phyloP scores from a whole-genome alignment of 495 filamentous ascomycete genomes.

The Hyphodiscus hymeniophilus region DNA sequence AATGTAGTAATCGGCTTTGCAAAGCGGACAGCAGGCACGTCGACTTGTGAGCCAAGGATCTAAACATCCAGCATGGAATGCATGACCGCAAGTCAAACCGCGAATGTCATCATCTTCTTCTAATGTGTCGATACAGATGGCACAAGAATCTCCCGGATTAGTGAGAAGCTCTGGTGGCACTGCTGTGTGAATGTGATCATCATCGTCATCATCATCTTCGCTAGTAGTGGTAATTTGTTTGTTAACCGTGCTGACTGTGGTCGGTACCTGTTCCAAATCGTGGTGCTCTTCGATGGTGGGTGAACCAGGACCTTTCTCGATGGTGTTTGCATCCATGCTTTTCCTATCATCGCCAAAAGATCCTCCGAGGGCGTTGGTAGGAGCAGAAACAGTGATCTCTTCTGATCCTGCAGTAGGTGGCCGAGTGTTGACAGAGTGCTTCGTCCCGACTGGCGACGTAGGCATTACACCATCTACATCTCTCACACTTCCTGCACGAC shows the following conservation, averaged over 20 bases:
- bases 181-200: constrained; percentile 76
- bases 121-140: constrained; percentile 89
- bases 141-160: constrained; percentile 89
- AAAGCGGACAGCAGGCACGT: constrained; percentile 91
- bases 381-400: constrained; percentile 5
- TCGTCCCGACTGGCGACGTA: constrained; percentile 19
- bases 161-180: constrained; percentile 74
- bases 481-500: constrained; percentile 57
- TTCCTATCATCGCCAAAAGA: constrained; percentile 2
- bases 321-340: constrained; percentile 3
- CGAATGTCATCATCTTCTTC: constrained; percentile 95
- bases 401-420: constrained; percentile 16
- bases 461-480: constrained; percentile 45
- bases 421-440: constrained; percentile 16
- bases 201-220: constrained; percentile 67
- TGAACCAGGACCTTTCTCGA: constrained; percentile 4
- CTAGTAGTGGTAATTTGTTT: constrained; percentile 25
- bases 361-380: constrained; percentile 6
- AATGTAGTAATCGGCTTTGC: constrained; percentile 93
- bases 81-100: constrained; percentile 88
- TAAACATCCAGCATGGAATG: constrained; percentile 89
- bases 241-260: constrained; percentile 15
- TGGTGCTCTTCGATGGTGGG: constrained; percentile 9
- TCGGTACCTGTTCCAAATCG: constrained; percentile 15
- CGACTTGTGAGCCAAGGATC: constrained; percentile 94